These are phyloP conservation scores for Spathaspora girioi DNA, from an alignment of 805 yeast genomes.

Conservation along the genomic window DNA sequence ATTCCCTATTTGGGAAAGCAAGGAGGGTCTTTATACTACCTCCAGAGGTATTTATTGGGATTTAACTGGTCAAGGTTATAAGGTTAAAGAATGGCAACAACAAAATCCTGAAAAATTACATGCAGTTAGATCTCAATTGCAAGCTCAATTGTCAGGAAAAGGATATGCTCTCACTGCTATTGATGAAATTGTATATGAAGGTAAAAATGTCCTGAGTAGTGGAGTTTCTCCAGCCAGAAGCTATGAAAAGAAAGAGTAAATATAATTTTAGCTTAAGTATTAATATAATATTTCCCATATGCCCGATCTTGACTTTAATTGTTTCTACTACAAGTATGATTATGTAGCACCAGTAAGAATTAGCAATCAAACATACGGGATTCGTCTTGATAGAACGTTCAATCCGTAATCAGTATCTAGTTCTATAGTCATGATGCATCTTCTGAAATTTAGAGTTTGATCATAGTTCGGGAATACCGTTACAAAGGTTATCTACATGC, in stretches of 20 bases:
- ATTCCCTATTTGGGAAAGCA: slow-evolving; percentile 73
- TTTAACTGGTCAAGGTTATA: slow-evolving; percentile 67
- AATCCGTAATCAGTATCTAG: no score
- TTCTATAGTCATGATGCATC: no score
- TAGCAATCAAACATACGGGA: no score
- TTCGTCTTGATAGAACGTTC: no score
- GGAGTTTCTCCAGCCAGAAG: not conserved
- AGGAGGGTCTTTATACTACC: slow-evolving; percentile 61
- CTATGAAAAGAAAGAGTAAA: slow-evolving; percentile 13
- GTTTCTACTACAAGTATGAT: no score
- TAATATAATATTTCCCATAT: not conserved
- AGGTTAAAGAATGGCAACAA: slow-evolving; percentile 72
- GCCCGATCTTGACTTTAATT: not conserved
- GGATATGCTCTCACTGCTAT: slow-evolving; percentile 11
- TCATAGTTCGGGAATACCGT: no score
- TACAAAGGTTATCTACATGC: no score
- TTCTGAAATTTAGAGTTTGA: no score
- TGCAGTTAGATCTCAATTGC: slow-evolving; percentile 64
- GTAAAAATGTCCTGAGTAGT: slow-evolving; percentile 11
- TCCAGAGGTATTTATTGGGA: slow-evolving; percentile 86
- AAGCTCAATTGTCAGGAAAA: slow-evolving; percentile 23
- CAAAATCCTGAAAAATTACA: slow-evolving; percentile 72
- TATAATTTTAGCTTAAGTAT: not conserved
- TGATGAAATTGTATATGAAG: slow-evolving; percentile 19
- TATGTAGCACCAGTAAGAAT: no score